Base-by-base conservation (phyloP, 441 rosid species). In the Pelargonium fulgidum region DNA sequence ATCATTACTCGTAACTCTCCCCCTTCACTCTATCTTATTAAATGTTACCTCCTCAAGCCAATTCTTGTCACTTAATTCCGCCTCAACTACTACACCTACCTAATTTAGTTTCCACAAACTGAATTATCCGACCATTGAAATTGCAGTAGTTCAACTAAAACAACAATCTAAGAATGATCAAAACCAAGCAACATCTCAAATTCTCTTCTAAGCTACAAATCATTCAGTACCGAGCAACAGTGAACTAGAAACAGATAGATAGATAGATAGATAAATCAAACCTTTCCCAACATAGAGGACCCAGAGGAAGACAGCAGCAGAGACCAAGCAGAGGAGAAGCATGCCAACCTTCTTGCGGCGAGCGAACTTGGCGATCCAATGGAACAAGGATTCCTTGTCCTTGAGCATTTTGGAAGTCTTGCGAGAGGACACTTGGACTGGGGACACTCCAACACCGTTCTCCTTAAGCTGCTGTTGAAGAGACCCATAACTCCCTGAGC, bases 331-430 rank as follows among this genome's bases (percentile, higher is more conserved):
- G 72, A 94, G 96, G 24, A 94, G 82, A 81, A 89, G 72, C 99
- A 90, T 92, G 73, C 99, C 98, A 3, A 94, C 86, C 80, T 86
- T 92, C 85, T 84, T 89, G 58, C 97, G 89, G 44, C 98, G 97
- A 7, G 88, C 94, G 79, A 90, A 84, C 78, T 94, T 94, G 78
- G 76, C 84, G 93, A 94, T 87, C 97, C 97, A 92, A 75, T 78
- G 90, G 71, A 82, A 73, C 72, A 87, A 56, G 13, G 85, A 84
- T 59, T 89, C 96, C 76, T 86, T 91, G 64, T 90, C 96, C 82
- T 87, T 94, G 45, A 83, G 80, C 96, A 89, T 84, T 87, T 94
- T 94, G 14, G 80, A 79, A 63, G 91, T 84, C 80, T 94, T 94
- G 33, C 70, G 64, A 71, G 29, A 10, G 3, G 62, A 8, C 48